These are phyloP conservation scores for Coniochaeta pulveracea DNA, from an alignment of 2,329 filamentous ascomycete species.

Conservation along the genomic window DNA sequence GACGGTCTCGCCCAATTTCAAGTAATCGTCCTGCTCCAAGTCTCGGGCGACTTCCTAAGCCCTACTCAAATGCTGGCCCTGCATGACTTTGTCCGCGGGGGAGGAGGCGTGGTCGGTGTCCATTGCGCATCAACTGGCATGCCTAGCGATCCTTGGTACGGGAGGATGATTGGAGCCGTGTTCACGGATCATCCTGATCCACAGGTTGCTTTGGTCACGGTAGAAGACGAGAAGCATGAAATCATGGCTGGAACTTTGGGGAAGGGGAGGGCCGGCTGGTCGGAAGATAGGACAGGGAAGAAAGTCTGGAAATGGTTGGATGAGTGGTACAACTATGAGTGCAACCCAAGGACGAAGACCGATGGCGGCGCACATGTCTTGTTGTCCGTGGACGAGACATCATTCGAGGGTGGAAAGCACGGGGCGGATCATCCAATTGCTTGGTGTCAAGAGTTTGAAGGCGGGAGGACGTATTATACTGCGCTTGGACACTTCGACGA, in stretches of 20 bases:
- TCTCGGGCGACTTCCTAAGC: conserved; percentile 24
- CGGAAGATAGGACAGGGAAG: not conserved
- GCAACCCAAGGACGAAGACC: conserved; percentile 15
- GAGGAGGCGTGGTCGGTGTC: conserved; percentile 27
- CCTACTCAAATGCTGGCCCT: conserved; percentile 20
- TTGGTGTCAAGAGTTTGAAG: conserved; percentile 27
- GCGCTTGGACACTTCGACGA: conserved; percentile 28
- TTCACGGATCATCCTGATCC: conserved; percentile 26
- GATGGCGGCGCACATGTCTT: conserved; percentile 22
- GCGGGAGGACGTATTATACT: conserved; percentile 26
- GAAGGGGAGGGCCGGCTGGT: conserved; percentile 3
- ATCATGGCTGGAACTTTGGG: conserved; percentile 13
- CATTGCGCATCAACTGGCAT: conserved; percentile 25
- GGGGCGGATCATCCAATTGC: conserved; percentile 25
- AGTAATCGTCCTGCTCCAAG: conserved; percentile 26
- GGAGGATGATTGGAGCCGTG: conserved; percentile 23
- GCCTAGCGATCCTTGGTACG: conserved; percentile 22
- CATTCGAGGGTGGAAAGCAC: conserved; percentile 22
- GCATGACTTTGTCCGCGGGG: conserved; percentile 18
- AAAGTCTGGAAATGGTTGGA: conserved; percentile 21
- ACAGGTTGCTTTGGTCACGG: conserved; percentile 18
- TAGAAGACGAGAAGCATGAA: conserved; percentile 18
- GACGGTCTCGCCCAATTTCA: conserved; percentile 19
- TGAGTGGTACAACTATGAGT: conserved; percentile 31
- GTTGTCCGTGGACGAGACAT: conserved; percentile 22